These are phyloP conservation scores for Botrytis deweyae DNA, from an alignment of 2,329 filamentous ascomycete genomes.

Conservation along the genomic window DNA sequence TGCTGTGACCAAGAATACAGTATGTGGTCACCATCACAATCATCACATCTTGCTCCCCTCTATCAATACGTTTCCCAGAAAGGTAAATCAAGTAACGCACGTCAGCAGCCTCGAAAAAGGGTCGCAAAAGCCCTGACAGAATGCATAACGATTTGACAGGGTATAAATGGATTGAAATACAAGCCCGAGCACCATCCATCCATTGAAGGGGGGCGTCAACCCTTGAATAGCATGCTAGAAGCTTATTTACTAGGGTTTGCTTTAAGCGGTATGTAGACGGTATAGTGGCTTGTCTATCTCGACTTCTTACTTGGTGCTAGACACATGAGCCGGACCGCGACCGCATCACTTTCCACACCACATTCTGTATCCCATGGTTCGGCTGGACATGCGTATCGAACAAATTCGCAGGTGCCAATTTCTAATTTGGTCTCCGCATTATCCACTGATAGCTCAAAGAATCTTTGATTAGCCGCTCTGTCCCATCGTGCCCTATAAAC, in stretches of 20 bases:
- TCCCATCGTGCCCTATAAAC: conserved; percentile 30
- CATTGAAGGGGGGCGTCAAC: neutral
- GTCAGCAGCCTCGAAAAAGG: conserved; percentile 15
- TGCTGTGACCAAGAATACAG: conserved; percentile 18
- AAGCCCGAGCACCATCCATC: conserved; percentile 1
- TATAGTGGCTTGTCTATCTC: conserved; percentile 30
- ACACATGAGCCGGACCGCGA: conserved; percentile 46
- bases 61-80: conserved; percentile 2
- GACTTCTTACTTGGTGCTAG: conserved; percentile 34
- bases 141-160: conserved; percentile 11
- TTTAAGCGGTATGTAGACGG: conserved; percentile 43
- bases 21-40: conserved; percentile 21
- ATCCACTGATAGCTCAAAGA: conserved; percentile 47
- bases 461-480: conserved; percentile 46
- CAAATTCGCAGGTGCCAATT: conserved; percentile 15
- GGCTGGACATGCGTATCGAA: conserved; percentile 41
- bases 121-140: conserved; percentile 12
- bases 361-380: conserved; percentile 39
- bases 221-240: conserved; percentile 17
- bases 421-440: conserved; percentile 38
- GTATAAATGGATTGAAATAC: conserved; percentile 7
- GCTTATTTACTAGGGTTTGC: conserved; percentile 28
- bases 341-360: conserved; percentile 43
- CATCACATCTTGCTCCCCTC: conserved; percentile 13
- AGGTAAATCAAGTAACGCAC: neutral